Evolutionary conservation across 2,329 filamentous ascomycete species (phyloP).

Genomic region (Periglandula ipomoeae): DNA sequence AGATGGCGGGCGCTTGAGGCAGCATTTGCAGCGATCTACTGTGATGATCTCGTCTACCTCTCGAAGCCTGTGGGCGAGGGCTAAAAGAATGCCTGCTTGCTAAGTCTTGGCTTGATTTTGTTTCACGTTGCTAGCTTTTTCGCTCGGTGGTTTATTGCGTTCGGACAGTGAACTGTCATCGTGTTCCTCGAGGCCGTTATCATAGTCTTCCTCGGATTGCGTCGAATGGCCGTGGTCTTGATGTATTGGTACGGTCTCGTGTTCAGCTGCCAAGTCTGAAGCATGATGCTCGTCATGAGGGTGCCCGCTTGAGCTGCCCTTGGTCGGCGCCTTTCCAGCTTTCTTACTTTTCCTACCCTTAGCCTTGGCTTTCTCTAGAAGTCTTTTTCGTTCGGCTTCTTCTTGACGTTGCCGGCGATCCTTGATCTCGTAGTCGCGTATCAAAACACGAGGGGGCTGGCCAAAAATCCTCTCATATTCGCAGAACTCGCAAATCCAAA

Average conservation of each 20-base stretch:
- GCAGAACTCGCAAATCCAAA: slow-evolving; percentile 97
- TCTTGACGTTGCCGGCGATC: slow-evolving; percentile 77
- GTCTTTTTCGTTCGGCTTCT: slow-evolving; percentile 72
- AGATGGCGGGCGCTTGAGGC: no score
- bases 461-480: slow-evolving; percentile 96
- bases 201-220: slow-evolving; percentile 30
- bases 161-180: slow-evolving; percentile 15
- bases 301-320: slow-evolving; percentile 17
- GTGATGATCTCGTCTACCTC: no score
- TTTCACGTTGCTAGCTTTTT: slow-evolving; percentile 11
- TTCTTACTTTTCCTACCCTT: slow-evolving; percentile 89
- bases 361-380: slow-evolving; percentile 89
- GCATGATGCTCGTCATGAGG: slow-evolving; percentile 16
- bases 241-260: slow-evolving; percentile 14
- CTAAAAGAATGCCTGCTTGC: background rate
- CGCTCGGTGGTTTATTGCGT: slow-evolving; percentile 4
- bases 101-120: slow-evolving; percentile 9
- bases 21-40: no score
- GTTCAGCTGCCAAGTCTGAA: slow-evolving; percentile 14
- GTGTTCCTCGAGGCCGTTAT: slow-evolving; percentile 23
- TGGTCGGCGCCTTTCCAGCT: slow-evolving; percentile 45
- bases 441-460: slow-evolving; percentile 72
- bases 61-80: no score
- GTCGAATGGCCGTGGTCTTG: slow-evolving; percentile 25
- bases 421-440: slow-evolving; percentile 89